Evolutionary conservation across 352 stramenopile genomes (phyloP), one percentile per base, ranked within the genome.

Genomic region (Phytophthora crassamura): DNA sequence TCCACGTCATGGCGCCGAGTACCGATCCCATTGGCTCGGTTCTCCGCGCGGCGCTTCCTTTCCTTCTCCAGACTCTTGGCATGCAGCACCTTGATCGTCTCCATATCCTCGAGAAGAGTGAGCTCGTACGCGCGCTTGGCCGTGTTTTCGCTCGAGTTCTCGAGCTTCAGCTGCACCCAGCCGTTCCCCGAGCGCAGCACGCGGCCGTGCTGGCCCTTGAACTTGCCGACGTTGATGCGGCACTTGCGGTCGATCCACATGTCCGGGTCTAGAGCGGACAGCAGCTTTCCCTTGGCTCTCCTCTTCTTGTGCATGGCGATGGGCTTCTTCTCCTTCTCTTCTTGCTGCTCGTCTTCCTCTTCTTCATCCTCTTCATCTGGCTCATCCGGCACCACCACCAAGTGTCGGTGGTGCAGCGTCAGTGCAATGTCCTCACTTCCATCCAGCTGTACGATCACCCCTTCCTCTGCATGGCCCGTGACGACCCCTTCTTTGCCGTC

Each of bases 231-330:
- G 48, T 96, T 96, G 52, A 96, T 93, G 15, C 88, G 83, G 41
- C 87, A 94, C 41, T 85, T 84, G 43, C 88, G 88, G 42, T 91
- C 86, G 25, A 96, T 93, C 88, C 88, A 96, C 85, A 96, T 92
- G 18, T 96, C 88, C 1, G 88, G 87, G 38, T 96, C 88, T 33
- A 96, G 49, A 54, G 85, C 77, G 1, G 88, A 94, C 1, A 96
- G 70, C 15, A 96, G 58, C 50, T 89, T 79, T 6, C 81, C 76
- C 34, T 89, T 91, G 8, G 71, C 67, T 20, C 67, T 67, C 62
- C 46, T 53, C 42, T 67, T 74, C 33, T 64, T 70, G 6, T 63
- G 45, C 3, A 38, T 18, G 9, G 48, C 42, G 15, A 22, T 40
- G 15, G 43, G 46, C 30, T 66, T 68, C 62, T 75, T 77, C 39